These are phyloP conservation scores for Quercus rubra DNA, from an alignment of 306 rosid species.

Conservation along the genomic window DNA sequence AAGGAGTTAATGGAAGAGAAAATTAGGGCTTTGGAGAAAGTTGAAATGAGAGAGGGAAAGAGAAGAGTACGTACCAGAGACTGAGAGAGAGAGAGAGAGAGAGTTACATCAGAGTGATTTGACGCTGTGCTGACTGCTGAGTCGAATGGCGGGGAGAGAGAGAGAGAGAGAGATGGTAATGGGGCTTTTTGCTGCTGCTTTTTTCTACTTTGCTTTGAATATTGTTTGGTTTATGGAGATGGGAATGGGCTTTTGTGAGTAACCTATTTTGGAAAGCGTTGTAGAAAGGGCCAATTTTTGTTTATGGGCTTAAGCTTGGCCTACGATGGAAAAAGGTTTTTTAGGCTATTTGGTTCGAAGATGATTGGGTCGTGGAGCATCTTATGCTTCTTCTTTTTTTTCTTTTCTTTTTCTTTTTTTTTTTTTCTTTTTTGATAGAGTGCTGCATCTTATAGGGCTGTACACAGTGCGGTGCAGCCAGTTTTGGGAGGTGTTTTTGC, in stretches of 20 bases:
- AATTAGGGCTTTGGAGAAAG: background rate
- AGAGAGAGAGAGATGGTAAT: background rate
- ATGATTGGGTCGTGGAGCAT: too few relatives aligned
- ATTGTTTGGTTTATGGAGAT: background rate
- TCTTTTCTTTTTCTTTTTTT: fast-evolving
- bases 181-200: background rate
- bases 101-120: background rate
- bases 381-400: too few relatives aligned
- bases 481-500: too few relatives aligned
- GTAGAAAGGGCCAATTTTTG: background rate
- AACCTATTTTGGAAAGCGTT: background rate
- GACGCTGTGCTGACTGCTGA: background rate
- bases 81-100: background rate
- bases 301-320: background rate
- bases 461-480: too few relatives aligned
- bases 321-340: background rate
- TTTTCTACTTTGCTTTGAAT: background rate
- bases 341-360: too few relatives aligned
- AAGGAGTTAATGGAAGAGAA: background rate
- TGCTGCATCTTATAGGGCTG: too few relatives aligned
- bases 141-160: background rate
- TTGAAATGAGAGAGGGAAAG: background rate
- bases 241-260: background rate
- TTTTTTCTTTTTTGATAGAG: too few relatives aligned
- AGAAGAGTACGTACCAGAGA: background rate